These are phyloP conservation scores for Aspergillus ruber DNA, from an alignment of 2,329 filamentous ascomycete genomes.

Conservation along the genomic window DNA sequence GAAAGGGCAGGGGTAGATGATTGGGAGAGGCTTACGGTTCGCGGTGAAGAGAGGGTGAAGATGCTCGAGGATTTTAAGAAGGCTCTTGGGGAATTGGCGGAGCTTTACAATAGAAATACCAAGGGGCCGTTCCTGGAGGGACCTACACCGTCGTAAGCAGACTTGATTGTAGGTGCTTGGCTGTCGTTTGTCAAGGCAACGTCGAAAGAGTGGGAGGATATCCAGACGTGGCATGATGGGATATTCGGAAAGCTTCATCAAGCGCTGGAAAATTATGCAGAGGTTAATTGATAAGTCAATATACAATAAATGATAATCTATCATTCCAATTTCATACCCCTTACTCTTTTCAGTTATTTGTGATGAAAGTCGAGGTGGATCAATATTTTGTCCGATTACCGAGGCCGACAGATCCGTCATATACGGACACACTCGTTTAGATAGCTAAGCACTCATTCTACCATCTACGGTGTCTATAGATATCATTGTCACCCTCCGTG, in stretches of 20 bases:
- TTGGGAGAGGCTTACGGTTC: slow-evolving; percentile 22
- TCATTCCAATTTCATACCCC: too few species aligned
- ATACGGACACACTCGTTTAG: too few species aligned
- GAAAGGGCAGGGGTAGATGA: slow-evolving; percentile 2
- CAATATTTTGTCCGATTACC: too few species aligned
- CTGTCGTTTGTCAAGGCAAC: slow-evolving; percentile 37
- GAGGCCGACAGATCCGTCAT: too few species aligned
- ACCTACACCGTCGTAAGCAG: slow-evolving; percentile 43
- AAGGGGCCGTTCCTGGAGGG: slow-evolving; percentile 48
- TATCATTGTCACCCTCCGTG: too few species aligned
- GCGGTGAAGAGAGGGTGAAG: slow-evolving; percentile 36
- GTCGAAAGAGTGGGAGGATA: slow-evolving; percentile 5
- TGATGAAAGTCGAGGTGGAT: too few species aligned
- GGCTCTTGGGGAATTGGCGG: slow-evolving; percentile 38
- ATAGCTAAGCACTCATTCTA: too few species aligned
- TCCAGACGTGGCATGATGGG: slow-evolving; percentile 5
- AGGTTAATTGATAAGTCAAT: not conserved
- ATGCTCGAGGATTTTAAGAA: slow-evolving; percentile 36
- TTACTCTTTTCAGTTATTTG: too few species aligned
- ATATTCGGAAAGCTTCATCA: slow-evolving; percentile 3
- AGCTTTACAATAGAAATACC: slow-evolving; percentile 33
- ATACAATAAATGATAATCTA: too few species aligned
- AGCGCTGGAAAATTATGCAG: slow-evolving; percentile 5
- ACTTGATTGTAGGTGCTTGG: slow-evolving; percentile 54
- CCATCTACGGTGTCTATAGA: too few species aligned